Evolutionary conservation across 257 asterid species (phyloP).

Genomic region (Pogostemon cablin): DNA sequence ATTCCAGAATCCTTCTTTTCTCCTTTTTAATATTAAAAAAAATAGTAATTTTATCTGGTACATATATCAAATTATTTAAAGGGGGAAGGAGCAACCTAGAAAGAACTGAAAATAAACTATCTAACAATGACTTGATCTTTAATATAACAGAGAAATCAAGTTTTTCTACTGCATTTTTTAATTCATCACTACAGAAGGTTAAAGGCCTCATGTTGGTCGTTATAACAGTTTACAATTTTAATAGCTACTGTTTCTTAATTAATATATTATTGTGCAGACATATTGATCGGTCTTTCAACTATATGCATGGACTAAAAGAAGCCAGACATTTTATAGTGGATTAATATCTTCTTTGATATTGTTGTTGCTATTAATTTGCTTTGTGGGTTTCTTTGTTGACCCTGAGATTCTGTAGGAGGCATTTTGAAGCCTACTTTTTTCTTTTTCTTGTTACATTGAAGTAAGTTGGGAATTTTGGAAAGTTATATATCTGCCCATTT

Average conservation of each 20-base stretch:
- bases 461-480: background rate
- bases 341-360: background rate
- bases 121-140: background rate
- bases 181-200: background rate
- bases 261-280: background rate
- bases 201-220: background rate
- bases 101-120: background rate
- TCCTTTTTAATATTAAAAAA: constrained; percentile 8
- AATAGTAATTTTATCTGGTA: constrained; percentile 28
- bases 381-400: background rate
- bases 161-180: background rate
- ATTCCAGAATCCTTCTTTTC: constrained; percentile 1
- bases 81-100: background rate
- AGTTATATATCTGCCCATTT: background rate
- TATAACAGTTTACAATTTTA: background rate
- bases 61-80: background rate
- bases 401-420: background rate
- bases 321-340: background rate
- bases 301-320: constrained; percentile 4
- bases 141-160: background rate
- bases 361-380: background rate
- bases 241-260: background rate
- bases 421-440: background rate
- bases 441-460: constrained; percentile 1
- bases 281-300: constrained; percentile 8